Conservation (phyloP, 148 eudicot genomes). For the Rhododendron ferrugineum region DNA sequence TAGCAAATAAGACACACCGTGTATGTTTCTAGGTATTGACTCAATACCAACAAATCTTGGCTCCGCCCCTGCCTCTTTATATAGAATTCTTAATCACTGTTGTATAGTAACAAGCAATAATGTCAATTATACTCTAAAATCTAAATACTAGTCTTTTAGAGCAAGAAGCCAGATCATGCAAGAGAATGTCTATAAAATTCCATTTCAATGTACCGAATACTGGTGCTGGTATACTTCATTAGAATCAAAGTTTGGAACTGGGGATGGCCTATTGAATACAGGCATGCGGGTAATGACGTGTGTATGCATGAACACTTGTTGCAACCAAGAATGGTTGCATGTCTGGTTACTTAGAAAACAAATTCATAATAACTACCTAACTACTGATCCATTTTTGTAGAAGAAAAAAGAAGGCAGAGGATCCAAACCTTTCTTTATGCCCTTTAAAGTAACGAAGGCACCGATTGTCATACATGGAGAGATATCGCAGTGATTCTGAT, state of each 20-base stretch:
- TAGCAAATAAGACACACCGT: background rate
- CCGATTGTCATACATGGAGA: conserved; percentile 93
- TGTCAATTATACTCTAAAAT: background rate
- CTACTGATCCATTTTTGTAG: background rate
- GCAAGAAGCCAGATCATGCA: background rate
- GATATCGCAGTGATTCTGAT: conserved; percentile 81
- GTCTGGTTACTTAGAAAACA: background rate
- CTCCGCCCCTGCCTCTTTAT: background rate
- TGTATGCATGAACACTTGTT: background rate
- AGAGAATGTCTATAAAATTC: background rate
- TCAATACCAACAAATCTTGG: background rate
- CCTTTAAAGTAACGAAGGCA: conserved; percentile 97
- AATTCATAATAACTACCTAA: background rate
- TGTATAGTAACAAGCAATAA: background rate
- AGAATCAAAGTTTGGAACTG: background rate
- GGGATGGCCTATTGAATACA: background rate
- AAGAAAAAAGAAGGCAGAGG: conserved; percentile 7
- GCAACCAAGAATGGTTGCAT: background rate
- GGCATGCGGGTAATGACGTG: background rate
- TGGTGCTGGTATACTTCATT: background rate
- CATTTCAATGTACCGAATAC: background rate
- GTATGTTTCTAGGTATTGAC: background rate
- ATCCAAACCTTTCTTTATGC: conserved; percentile 82
- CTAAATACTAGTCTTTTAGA: background rate
- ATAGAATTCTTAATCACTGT: background rate